phyloP scores from a whole-genome alignment of 257 asterid genomes.

The Solanum ossicruentum region DNA sequence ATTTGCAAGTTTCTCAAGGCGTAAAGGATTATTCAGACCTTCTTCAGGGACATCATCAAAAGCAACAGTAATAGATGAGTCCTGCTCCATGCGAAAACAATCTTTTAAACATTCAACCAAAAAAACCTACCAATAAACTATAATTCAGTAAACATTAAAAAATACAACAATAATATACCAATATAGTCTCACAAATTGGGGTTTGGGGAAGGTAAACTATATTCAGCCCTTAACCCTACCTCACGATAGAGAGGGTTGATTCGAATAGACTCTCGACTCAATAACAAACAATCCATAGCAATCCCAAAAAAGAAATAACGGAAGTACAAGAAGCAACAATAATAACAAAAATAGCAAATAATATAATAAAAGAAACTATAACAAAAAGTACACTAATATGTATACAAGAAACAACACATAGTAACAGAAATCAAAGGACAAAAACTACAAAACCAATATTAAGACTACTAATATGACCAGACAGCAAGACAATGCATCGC shows the following conservation, averaged over 20 bases:
- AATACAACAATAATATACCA: not conserved
- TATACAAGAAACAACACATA: not conserved
- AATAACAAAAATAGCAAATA: not conserved
- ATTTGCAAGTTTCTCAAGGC: conserved; percentile 86
- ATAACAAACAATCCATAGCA: not conserved
- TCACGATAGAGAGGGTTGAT: not conserved
- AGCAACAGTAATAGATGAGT: conserved; percentile 82
- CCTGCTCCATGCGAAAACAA: conserved; percentile 39
- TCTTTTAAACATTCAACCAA: not conserved
- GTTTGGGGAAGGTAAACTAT: not conserved
- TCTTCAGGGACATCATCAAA: conserved; percentile 96
- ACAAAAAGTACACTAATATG: not conserved
- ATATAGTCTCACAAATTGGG: not conserved
- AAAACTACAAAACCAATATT: not conserved
- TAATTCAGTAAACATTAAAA: not conserved
- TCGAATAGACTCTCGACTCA: not conserved
- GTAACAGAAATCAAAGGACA: not conserved
- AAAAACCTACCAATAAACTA: not conserved
- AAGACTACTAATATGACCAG: not conserved
- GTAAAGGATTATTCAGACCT: conserved; percentile 76
- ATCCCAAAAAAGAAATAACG: not conserved
- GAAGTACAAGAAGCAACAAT: not conserved
- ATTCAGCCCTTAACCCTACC: not conserved
- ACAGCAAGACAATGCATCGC: not conserved
- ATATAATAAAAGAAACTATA: not conserved